These are phyloP conservation scores for Globisporangium viniferum DNA, from an alignment of 352 stramenopile species.

Conservation along the genomic window DNA sequence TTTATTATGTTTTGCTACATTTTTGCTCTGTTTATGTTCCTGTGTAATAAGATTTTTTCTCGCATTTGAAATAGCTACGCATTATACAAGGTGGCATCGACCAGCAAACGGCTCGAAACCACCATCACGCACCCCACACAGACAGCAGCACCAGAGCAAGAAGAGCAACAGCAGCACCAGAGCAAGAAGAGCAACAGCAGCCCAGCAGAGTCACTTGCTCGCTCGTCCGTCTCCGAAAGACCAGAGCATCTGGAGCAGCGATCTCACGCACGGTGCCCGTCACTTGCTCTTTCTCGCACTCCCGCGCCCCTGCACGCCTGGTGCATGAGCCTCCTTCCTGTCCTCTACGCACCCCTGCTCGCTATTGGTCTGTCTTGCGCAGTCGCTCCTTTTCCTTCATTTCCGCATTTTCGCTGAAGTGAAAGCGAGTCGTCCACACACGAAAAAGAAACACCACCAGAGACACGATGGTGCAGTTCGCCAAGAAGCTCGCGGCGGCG, in stretches of 20 bases:
- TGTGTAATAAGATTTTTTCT: background rate
- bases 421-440: background rate
- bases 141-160: background rate
- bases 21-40: background rate
- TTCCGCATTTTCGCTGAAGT: background rate
- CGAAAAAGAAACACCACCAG: background rate
- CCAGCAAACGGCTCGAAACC: constrained; percentile 4
- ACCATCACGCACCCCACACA: background rate
- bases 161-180: background rate
- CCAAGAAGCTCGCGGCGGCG: constrained; percentile 73
- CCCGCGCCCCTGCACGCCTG: too few relatives aligned
- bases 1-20: background rate
- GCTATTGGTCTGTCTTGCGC: background rate
- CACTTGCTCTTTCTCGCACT: background rate
- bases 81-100: background rate
- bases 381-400: background rate
- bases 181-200: background rate
- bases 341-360: background rate
- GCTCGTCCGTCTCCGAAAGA: background rate
- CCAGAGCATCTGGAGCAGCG: background rate
- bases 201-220: background rate
- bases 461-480: constrained; percentile 70
- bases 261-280: too few relatives aligned
- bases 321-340: background rate
- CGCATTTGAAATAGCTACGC: background rate